Evolutionary conservation across 768 basidiomycete genomes (phyloP).

Genomic region (Mycena metata): DNA sequence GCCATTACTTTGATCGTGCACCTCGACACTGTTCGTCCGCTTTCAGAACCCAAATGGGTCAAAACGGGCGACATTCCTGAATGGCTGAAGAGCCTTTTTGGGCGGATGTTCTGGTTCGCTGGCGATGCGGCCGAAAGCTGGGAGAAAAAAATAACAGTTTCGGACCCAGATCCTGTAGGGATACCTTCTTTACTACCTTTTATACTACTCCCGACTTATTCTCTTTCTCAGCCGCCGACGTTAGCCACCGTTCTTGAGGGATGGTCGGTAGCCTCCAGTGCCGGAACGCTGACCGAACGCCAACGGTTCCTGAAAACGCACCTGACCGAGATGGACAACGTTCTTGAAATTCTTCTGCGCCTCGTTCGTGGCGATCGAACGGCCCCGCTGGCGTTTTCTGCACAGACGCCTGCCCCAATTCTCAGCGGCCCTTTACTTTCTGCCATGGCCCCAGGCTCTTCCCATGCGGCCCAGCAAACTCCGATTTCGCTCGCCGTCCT

Average conservation of each 20-base stretch:
- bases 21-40: slow-evolving; percentile 88
- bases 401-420: slow-evolving; percentile 69
- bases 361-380: slow-evolving; percentile 92
- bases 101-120: slow-evolving; percentile 88
- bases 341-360: slow-evolving; percentile 93
- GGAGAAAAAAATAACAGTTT: slow-evolving; percentile 93
- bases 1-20: slow-evolving; percentile 78
- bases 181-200: slow-evolving; percentile 45
- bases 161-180: slow-evolving; percentile 92
- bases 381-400: slow-evolving; percentile 74
- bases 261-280: slow-evolving; percentile 89
- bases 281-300: slow-evolving; percentile 81
- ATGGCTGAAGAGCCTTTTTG: slow-evolving; percentile 92
- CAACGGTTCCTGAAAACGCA: slow-evolving; percentile 92
- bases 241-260: slow-evolving; percentile 91
- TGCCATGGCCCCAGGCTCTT: slow-evolving; percentile 79
- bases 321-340: slow-evolving; percentile 87
- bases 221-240: slow-evolving; percentile 79
- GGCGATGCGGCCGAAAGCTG: slow-evolving; percentile 90
- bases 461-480: slow-evolving; percentile 91
- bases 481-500: slow-evolving; percentile 94
- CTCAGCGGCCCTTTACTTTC: slow-evolving; percentile 79
- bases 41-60: slow-evolving; percentile 98
- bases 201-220: slow-evolving; percentile 6
- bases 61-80: slow-evolving; percentile 95